Conservation (phyloP, 164 flowering plant species). For the Cinnamomum micranthum region DNA sequence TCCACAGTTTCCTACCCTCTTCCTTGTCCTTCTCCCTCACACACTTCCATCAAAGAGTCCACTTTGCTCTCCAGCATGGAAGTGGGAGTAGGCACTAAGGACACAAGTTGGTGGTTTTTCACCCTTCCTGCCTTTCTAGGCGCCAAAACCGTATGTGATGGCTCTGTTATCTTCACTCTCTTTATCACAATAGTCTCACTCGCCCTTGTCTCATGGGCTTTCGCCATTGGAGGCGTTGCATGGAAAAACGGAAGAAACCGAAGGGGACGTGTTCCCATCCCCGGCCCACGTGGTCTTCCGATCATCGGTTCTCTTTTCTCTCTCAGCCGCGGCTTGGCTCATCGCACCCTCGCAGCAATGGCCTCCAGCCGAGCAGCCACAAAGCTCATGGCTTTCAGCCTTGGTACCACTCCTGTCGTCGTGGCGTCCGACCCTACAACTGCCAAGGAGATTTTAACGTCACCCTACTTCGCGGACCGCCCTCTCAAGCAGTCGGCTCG, state of each 20-base stretch:
- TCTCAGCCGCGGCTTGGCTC: slow-evolving; percentile 50
- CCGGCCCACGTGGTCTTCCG: slow-evolving; percentile 64
- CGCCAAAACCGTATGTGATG: slow-evolving; percentile 22
- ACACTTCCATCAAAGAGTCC: too few species aligned
- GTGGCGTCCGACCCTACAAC: slow-evolving; percentile 52
- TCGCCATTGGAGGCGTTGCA: slow-evolving; percentile 50
- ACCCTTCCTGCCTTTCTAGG: slow-evolving; percentile 48
- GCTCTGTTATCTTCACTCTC: slow-evolving; percentile 22
- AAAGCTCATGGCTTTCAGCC: slow-evolving; percentile 66
- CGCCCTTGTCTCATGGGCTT: slow-evolving; percentile 43
- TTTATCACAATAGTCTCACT: slow-evolving; percentile 12
- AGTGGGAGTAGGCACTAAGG: slow-evolving; percentile 22
- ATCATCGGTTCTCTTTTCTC: slow-evolving; percentile 47
- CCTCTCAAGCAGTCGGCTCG: slow-evolving; percentile 70
- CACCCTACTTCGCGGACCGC: slow-evolving; percentile 62
- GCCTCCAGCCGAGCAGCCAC: slow-evolving; percentile 25
- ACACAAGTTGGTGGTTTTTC: slow-evolving; percentile 45
- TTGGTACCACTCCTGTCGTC: slow-evolving; percentile 58
- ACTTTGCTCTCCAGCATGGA: slow-evolving; percentile 10
- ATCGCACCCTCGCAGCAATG: slow-evolving; percentile 47
- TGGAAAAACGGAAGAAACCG: slow-evolving; percentile 58
- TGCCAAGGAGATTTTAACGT: slow-evolving; percentile 57
- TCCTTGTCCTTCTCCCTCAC: too few species aligned
- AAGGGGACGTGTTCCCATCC: slow-evolving; percentile 36
- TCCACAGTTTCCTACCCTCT: too few species aligned